A percentile compares a stretch with the other conserved stretches of the same genome.
Conservation (phyloP, 441 rosid genomes). For the Populus hybrid region DNA sequence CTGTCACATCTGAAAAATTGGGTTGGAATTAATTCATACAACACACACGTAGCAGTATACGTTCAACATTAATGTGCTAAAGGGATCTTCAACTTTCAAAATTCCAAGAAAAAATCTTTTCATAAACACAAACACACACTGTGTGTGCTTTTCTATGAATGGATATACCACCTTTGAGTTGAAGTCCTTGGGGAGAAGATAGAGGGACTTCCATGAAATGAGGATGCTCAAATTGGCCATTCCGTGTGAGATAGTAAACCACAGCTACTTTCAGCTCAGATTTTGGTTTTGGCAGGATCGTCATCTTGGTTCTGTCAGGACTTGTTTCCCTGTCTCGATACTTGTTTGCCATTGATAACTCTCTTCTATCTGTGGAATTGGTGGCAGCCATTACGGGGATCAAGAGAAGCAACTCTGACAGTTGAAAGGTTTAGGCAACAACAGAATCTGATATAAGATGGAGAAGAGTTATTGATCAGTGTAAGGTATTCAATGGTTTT, state of each 20-base stretch:
- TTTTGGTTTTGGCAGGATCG: neutral
- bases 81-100: neutral
- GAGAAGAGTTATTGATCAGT: neutral
- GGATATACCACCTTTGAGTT: slow-evolving; percentile 53
- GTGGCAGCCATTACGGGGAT: slow-evolving; percentile 7
- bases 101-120: neutral
- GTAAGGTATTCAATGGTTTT: neutral
- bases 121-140: neutral
- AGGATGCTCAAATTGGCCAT: slow-evolving; percentile 89
- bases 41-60: neutral
- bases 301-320: neutral
- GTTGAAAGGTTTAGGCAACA: neutral
- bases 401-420: slow-evolving; percentile 1
- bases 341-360: neutral
- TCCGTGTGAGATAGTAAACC: slow-evolving; percentile 75
- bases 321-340: slow-evolving; percentile 2
- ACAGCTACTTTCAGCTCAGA: slow-evolving; percentile 54
- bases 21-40: neutral
- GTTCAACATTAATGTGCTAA: neutral
- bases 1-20: neutral
- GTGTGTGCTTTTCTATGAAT: neutral
- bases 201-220: slow-evolving; percentile 77
- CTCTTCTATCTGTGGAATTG: neutral
- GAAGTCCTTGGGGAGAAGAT: slow-evolving; percentile 67
- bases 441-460: neutral